Percentiles rank a stretch among this genome's conserved stretches.
phyloP scores from a whole-genome alignment of 2,329 filamentous ascomycete species.

The Diaporthe vexans region DNA sequence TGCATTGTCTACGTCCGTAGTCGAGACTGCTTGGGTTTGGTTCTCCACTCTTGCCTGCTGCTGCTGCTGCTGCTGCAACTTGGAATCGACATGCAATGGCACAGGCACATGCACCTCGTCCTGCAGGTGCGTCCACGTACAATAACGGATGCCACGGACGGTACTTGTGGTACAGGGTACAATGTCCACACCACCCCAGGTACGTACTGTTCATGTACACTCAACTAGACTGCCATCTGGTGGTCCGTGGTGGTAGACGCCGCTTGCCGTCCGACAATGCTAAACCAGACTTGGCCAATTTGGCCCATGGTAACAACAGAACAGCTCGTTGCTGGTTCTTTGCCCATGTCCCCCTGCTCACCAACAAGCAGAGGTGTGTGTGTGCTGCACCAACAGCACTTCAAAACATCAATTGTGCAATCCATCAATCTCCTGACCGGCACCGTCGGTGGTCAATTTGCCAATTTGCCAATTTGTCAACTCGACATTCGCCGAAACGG shows the following conservation, averaged over 20 bases:
- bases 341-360: not conserved
- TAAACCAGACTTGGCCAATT: conserved; percentile 8
- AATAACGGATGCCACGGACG: not conserved
- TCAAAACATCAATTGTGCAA: not conserved
- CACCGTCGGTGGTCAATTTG: not conserved
- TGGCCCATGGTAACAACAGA: not conserved
- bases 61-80: not conserved
- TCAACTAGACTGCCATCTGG: not conserved
- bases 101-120: conserved; percentile 10
- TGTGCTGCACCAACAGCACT: not conserved
- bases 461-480: not conserved
- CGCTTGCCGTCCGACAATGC: conserved; percentile 24
- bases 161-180: not conserved
- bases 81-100: not conserved
- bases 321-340: not conserved
- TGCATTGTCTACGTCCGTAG: conserved; percentile 26
- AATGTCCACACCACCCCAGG: not conserved
- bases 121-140: conserved; percentile 18
- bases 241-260: conserved; percentile 24
- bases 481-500: conserved; percentile 6
- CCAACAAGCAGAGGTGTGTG: no score
- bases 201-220: not conserved
- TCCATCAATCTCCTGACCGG: not conserved
- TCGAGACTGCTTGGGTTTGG: not conserved
- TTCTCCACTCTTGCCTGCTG: not conserved